Base-by-base conservation (phyloP, 352 stramenopile species). In the Globisporangium paroecandrum region DNA sequence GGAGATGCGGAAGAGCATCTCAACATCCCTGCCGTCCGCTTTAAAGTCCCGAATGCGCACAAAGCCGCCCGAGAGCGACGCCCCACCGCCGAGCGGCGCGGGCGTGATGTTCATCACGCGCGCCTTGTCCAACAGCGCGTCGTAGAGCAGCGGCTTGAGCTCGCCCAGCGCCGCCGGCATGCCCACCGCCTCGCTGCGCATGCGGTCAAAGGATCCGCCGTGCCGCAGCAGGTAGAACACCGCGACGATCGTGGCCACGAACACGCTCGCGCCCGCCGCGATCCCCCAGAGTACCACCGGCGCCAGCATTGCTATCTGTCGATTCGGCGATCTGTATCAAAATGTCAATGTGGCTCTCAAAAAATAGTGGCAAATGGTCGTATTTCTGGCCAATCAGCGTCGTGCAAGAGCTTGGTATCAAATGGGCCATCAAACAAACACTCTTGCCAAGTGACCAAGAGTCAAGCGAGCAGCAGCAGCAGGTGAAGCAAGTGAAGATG, bases 171-270 rank as follows among this genome's bases (percentile, higher is more conserved):
- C 61, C 4, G 62, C 47, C 25, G 87, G 89, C 69, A 95, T 72
- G 25, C 88, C 86, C 72, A 89, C 72, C 7, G 83, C 81, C 67
- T 95, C 88, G 57, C 88, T 80, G 56, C 69, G 74, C 83, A 97
- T 97, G 59, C 90, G 86, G 34, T 96, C 82, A 62, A 97, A 97
- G 27, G 89, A 97, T 7, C 90, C 90, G 12, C 90, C 90, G 46
- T 86, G 74, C 25, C 85, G 72, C 4, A 97, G 81, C 57, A 97
- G 75, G 68, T 92, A 77, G 54, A 94, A 96, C n/a, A 95, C 90
- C 1, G 85, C 78, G 41, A 90, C 54, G 54, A 97, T 75, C 62
- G 89, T 95, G 12, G 78, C 84, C 53, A 93, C 74, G 73, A 97
- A 97, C 60, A 97, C 90, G 64, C 85, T 65, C 32, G 77, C 81